These are phyloP conservation scores for Aspergillus ibericus DNA, from an alignment of 2,329 filamentous ascomycete species.

Conservation along the genomic window DNA sequence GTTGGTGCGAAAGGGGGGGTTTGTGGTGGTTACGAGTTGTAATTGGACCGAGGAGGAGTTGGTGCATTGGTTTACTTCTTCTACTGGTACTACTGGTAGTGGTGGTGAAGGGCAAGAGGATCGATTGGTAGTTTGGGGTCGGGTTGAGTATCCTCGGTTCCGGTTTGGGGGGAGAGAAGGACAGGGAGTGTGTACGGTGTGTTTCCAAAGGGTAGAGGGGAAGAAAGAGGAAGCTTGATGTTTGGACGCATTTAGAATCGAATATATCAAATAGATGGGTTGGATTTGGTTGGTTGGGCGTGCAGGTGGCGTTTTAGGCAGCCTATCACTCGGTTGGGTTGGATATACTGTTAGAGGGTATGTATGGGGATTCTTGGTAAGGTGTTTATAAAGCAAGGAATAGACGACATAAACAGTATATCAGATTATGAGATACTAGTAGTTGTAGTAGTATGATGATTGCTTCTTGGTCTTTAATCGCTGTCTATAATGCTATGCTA, in stretches of 20 bases:
- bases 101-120: slow-evolving; percentile 29
- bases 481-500: neutral
- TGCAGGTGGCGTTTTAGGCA: too few species aligned
- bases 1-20: slow-evolving; percentile 69
- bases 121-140: slow-evolving; percentile 62
- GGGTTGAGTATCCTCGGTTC: slow-evolving; percentile 80
- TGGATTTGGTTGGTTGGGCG: too few species aligned
- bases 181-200: slow-evolving; percentile 83
- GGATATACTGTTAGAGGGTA: too few species aligned
- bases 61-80: slow-evolving; percentile 69
- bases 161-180: slow-evolving; percentile 86
- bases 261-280: too few species aligned
- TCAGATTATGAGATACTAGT: too few species aligned
- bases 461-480: too few species aligned
- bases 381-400: too few species aligned
- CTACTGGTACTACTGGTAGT: neutral
- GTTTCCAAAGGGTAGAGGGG: slow-evolving; percentile 60
- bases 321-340: too few species aligned
- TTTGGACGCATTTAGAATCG: neutral
- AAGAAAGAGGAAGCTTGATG: too few species aligned
- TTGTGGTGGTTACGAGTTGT: slow-evolving; percentile 88
- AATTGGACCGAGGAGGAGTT: slow-evolving; percentile 97
- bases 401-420: too few species aligned
- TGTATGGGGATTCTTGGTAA: too few species aligned
- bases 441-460: too few species aligned